Percentiles rank a stretch among this genome's conserved stretches.
phyloP scores from a whole-genome alignment of 1,284 basidiomycete species.

The Agaricales sp. region DNA sequence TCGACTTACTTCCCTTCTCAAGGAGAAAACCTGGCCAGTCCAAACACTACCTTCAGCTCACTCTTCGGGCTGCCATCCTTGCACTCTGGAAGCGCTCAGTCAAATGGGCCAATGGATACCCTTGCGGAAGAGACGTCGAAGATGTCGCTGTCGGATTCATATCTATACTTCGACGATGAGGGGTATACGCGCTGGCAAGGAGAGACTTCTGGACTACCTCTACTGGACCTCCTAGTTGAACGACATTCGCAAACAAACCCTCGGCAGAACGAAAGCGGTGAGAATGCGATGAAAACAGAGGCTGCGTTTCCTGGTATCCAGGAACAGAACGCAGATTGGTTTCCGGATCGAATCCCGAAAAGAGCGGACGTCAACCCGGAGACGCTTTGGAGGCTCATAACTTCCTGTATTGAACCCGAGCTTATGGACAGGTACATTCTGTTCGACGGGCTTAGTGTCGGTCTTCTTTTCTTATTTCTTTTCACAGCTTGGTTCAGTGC shows the following conservation, averaged over 20 bases:
- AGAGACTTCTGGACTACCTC: slow-evolving; percentile 80
- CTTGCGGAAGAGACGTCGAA: slow-evolving; percentile 46
- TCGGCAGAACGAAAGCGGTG: slow-evolving; percentile 8
- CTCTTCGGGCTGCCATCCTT: slow-evolving; percentile 25
- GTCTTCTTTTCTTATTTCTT: slow-evolving; percentile 12
- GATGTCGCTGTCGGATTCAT: slow-evolving; percentile 58
- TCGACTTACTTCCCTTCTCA: slow-evolving; percentile 60
- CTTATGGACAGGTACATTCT: slow-evolving; percentile 74
- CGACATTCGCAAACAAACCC: slow-evolving; percentile 30
- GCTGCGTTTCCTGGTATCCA: slow-evolving; percentile 12
- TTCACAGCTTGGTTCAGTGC: slow-evolving; percentile 59
- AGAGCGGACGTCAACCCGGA: slow-evolving; percentile 74
- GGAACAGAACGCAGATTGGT: slow-evolving; percentile 44
- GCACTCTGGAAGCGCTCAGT: slow-evolving; percentile 5
- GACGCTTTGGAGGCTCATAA: slow-evolving; percentile 64
- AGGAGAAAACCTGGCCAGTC: slow-evolving; percentile 33
- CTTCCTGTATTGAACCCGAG: slow-evolving; percentile 70
- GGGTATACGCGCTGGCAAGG: slow-evolving; percentile 82
- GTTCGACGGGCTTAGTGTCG: slow-evolving; percentile 7
- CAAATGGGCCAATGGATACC: slow-evolving; percentile 27
- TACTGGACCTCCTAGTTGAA: slow-evolving; percentile 74
- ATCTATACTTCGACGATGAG: slow-evolving; percentile 76
- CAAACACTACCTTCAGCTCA: slow-evolving; percentile 29
- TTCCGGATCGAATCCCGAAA: slow-evolving; percentile 65
- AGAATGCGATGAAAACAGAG: slow-evolving; percentile 10